Percentiles rank a stretch among this genome's conserved stretches.
Conservation (phyloP, 31 red algal species). For the Endocladia muricata region DNA sequence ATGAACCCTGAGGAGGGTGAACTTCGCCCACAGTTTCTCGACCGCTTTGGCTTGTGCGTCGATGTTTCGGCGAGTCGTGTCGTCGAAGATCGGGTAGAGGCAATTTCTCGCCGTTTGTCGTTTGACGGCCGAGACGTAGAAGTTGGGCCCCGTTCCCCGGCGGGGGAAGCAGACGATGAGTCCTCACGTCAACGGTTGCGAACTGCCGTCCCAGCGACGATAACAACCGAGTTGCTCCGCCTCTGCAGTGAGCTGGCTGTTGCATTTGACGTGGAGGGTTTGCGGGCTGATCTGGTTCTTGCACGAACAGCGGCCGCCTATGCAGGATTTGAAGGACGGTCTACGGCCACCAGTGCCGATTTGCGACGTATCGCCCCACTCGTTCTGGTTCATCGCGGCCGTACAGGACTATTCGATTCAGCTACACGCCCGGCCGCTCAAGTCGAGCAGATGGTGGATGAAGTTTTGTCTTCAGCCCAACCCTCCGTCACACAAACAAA, state of each 20-base stretch:
- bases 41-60: not conserved
- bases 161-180: not conserved
- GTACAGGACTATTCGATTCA: not conserved
- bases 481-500: not conserved
- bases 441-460: not conserved
- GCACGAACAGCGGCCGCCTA: not conserved
- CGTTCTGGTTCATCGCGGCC: not conserved
- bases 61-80: slow-evolving; percentile 24
- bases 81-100: slow-evolving; percentile 68
- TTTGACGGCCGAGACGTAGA: not conserved
- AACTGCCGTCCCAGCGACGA: not conserved
- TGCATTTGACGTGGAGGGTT: not conserved
- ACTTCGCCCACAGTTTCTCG: slow-evolving; percentile 2
- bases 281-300: not conserved
- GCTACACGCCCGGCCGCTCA: not conserved
- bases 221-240: not conserved
- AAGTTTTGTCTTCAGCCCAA: not conserved
- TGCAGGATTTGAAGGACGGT: not conserved
- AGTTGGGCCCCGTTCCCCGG: not conserved
- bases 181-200: not conserved
- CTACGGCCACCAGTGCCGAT: not conserved
- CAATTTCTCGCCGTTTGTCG: slow-evolving; percentile 49
- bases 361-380: not conserved
- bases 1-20: slow-evolving; percentile 2
- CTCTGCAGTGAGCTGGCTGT: not conserved